These are phyloP conservation scores for Podila verticillata DNA, from an alignment of 192 early-diverging fungal genomes.

Conservation along the genomic window DNA sequence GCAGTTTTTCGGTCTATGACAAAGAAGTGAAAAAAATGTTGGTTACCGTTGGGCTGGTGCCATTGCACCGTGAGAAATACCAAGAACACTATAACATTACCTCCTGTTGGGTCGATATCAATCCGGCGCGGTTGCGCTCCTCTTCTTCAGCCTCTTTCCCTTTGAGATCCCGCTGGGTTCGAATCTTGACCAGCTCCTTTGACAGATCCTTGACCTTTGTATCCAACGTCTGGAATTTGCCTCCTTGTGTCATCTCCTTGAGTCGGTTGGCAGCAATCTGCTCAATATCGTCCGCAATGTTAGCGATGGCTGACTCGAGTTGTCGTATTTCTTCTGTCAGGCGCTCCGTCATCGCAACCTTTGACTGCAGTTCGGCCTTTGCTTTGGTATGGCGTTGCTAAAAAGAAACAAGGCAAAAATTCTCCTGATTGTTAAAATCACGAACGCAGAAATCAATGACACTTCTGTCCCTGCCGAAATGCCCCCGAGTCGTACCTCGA, in stretches of 20 bases:
- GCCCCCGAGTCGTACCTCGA: slow-evolving; percentile 62
- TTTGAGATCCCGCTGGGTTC: slow-evolving; percentile 88
- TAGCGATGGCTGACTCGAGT: slow-evolving; percentile 69
- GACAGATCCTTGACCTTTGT: slow-evolving; percentile 74
- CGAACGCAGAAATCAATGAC: too few relatives aligned
- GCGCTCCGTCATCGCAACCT: slow-evolving; percentile 36
- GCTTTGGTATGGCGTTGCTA: slow-evolving; percentile 42
- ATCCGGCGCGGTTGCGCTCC: slow-evolving; percentile 51
- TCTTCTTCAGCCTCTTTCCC: slow-evolving; percentile 83
- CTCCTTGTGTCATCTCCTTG: slow-evolving; percentile 66
- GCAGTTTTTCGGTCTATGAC: slow-evolving; percentile 55
- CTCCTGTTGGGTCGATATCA: slow-evolving; percentile 54
- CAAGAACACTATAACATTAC: slow-evolving; percentile 14
- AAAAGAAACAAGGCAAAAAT: background rate
- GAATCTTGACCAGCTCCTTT: slow-evolving; percentile 83
- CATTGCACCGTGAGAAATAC: background rate
- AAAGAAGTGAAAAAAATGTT: background rate
- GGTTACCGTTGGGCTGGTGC: background rate
- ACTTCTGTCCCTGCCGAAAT: too few relatives aligned
- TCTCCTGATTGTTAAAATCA: too few relatives aligned
- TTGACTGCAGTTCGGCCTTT: slow-evolving; percentile 47
- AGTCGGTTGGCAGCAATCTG: slow-evolving; percentile 32
- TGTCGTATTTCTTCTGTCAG: slow-evolving; percentile 54
- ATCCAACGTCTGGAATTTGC: slow-evolving; percentile 78
- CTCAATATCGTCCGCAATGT: slow-evolving; percentile 66